Evolutionary conservation across 2,329 filamentous ascomycete species (phyloP).

Genomic region (Alternaria novae-zelandiae): DNA sequence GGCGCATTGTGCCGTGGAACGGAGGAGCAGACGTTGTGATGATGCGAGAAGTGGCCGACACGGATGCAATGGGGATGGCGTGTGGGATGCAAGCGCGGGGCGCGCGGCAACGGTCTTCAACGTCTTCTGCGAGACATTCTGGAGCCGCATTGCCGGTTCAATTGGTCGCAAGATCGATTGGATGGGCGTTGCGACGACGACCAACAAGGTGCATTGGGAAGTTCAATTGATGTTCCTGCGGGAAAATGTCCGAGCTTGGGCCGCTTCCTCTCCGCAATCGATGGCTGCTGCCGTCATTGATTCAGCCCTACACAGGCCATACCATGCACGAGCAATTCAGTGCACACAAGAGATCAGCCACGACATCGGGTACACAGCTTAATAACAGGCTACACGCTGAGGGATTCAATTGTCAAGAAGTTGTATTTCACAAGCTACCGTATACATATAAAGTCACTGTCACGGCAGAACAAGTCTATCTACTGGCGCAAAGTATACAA

Average conservation of each 20-base stretch:
- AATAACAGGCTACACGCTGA: not conserved
- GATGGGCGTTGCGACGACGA: conserved; percentile 3
- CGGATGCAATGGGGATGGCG: conserved; percentile 2
- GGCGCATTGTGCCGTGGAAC: conserved; percentile 13
- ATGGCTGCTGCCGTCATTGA: conserved; percentile 16
- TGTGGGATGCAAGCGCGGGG: conserved; percentile 27
- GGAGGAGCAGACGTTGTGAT: conserved; percentile 12
- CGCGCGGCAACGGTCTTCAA: conserved; percentile 34
- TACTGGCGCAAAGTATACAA: conserved; percentile 14
- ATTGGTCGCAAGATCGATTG: conserved; percentile 14
- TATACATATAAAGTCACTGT: conserved; percentile 11
- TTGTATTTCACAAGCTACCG: not conserved
- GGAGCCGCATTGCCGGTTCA: conserved; percentile 46
- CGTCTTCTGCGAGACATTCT: conserved; percentile 43
- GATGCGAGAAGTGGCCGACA: conserved; percentile 22
- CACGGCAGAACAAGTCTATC: conserved; percentile 6
- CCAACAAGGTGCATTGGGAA: conserved; percentile 6
- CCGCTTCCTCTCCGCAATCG: conserved; percentile 4
- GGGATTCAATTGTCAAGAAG: not conserved
- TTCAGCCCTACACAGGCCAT: conserved; percentile 15
- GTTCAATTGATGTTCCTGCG: not conserved
- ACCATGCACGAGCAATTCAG: not conserved
- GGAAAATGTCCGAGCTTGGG: conserved; percentile 16
- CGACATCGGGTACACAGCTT: not conserved
- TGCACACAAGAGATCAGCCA: not conserved